Base-by-base conservation (phyloP, 2,329 filamentous ascomycete genomes). In the Eutypa lata region DNA sequence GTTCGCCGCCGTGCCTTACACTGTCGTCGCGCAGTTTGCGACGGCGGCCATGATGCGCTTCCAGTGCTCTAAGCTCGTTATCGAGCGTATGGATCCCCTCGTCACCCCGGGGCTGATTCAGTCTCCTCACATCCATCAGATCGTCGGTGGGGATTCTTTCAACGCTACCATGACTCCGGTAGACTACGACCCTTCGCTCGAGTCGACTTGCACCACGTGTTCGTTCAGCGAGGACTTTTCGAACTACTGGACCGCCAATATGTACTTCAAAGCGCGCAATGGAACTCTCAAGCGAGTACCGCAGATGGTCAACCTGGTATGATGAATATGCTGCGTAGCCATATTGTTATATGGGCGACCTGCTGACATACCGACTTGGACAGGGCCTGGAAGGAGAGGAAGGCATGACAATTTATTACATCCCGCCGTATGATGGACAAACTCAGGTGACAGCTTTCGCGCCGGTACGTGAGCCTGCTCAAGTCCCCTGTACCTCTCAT, bases 41-140 rank as follows among this genome's bases (percentile, higher is more conserved):
- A 52, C 51, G 22, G 58, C 54, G 7, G 56, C 56, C 3, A 63
- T 54, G 48, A 63, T 65, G 64, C 53, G 59, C 7, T 60, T 59
- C 48, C 64, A 64, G 50, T 55, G 57, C 43, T 57, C 52, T 42
- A 53, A 62, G 48, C 58, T 67, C 31, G 59, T 62, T 24, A 57
- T 67, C 46, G 61, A 67, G 47, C 63, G 64, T 21, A 49, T 63
- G 37, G 61, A 63, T 48, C 61, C 61, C n/a, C 50, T 63, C 33
- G 61, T 61, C 22, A 57, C 57, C 18, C 57, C 60, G 2, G 58
- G 60, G 22, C 54, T 60, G 26, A 55, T 60, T 48, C 59, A 58
- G 26, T 63, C 61, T 3, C 56, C 61, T 2, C 61, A 63, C 47
- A 63, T 61, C 47, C 61, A 62, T 53, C 59, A 63, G 35, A 37